Evolutionary conservation across 1,284 basidiomycete genomes (phyloP).

Genomic region (Leccinum griseonigrum): DNA sequence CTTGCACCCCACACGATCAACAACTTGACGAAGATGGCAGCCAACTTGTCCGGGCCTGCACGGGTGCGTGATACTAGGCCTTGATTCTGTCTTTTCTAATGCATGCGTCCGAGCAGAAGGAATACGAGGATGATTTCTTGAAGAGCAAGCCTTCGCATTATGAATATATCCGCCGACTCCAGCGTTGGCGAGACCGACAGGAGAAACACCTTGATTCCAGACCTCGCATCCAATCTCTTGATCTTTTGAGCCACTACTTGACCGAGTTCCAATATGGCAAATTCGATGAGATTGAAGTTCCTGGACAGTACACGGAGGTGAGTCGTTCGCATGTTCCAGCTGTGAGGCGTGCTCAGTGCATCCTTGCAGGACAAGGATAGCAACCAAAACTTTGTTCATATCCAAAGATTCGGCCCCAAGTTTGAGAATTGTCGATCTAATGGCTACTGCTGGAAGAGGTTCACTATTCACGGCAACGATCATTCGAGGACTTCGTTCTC

Average conservation of each 20-base stretch:
- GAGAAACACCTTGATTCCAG: slow-evolving; percentile 83
- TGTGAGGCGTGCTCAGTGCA: slow-evolving; percentile 3
- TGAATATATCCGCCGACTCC: slow-evolving; percentile 88
- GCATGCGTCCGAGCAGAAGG: slow-evolving; percentile 49
- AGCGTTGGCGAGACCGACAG: slow-evolving; percentile 93
- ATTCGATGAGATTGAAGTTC: slow-evolving; percentile 98
- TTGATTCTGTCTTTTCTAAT: slow-evolving; percentile 2
- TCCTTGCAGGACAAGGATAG: slow-evolving; percentile 83
- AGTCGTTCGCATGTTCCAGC: slow-evolving; percentile 14
- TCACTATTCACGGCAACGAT: slow-evolving; percentile 93
- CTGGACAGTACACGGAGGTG: slow-evolving; percentile 97
- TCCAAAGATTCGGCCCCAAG: slow-evolving; percentile 88
- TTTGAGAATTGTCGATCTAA: slow-evolving; percentile 87
- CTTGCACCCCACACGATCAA: slow-evolving; percentile 55
- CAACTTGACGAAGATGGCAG: slow-evolving; percentile 75
- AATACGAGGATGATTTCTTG: slow-evolving; percentile 93
- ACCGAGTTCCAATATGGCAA: slow-evolving; percentile 98
- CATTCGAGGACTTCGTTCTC: slow-evolving; percentile 87
- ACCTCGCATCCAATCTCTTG: slow-evolving; percentile 85
- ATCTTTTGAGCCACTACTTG: slow-evolving; percentile 89
- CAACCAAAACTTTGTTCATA: slow-evolving; percentile 89
- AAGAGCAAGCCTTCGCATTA: slow-evolving; percentile 77
- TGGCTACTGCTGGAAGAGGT: slow-evolving; percentile 87
- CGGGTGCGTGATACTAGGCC: slow-evolving; percentile 46
- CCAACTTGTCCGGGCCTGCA: slow-evolving; percentile 62